Percentiles rank a stretch among this genome's conserved stretches.
Evolutionary conservation across 306 rosid genomes (phyloP).

Genomic region (Malus sylvestris): DNA sequence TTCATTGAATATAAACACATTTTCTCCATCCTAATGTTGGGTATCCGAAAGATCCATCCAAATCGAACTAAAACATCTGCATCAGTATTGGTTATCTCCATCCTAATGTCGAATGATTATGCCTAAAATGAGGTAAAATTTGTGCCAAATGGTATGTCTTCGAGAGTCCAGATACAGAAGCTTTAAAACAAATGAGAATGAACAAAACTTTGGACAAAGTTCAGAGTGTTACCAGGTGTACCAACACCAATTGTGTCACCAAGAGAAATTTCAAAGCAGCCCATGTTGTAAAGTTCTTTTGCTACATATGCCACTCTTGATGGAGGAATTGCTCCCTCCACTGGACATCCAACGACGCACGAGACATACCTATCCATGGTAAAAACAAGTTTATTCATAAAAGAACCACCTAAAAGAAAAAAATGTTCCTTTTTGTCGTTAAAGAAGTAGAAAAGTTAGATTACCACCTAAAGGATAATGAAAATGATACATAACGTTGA

Average conservation of each 20-base stretch:
- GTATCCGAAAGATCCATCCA: neutral
- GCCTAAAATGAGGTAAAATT: neutral
- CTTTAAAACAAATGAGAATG: neutral
- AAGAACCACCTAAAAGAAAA: neutral
- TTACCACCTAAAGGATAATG: neutral
- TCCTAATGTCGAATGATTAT: neutral
- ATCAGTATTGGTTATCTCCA: neutral
- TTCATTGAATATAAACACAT: neutral
- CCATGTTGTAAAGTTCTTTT: constrained; percentile 81
- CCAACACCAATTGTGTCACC: constrained; percentile 92
- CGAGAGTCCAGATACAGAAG: neutral
- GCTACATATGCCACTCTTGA: constrained; percentile 87
- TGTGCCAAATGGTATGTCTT: neutral
- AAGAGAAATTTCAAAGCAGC: constrained; percentile 95
- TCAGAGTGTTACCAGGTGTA: constrained; percentile 63
- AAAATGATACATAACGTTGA: neutral
- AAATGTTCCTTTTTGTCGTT: neutral
- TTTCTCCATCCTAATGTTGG: neutral
- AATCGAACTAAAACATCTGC: neutral
- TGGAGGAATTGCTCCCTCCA: constrained; percentile 79
- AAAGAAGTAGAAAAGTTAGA: neutral
- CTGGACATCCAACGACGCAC: constrained; percentile 87
- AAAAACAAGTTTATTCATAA: constrained; percentile 6
- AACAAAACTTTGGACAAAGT: neutral
- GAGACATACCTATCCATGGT: constrained; percentile 69